These are phyloP conservation scores for Exophiala sp. DNA, from an alignment of 2,329 filamentous ascomycete genomes.

Conservation along the genomic window DNA sequence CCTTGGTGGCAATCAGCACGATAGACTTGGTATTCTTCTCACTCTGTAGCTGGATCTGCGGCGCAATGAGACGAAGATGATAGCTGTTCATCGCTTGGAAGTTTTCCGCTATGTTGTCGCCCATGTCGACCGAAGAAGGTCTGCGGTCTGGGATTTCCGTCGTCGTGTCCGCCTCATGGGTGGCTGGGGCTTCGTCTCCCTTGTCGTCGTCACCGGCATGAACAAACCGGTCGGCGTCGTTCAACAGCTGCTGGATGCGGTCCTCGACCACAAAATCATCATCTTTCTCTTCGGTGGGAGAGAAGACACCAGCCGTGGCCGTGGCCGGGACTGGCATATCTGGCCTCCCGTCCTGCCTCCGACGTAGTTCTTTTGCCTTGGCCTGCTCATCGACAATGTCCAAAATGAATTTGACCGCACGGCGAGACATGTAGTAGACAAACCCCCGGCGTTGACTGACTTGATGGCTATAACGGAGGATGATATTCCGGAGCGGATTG, in stretches of 20 bases:
- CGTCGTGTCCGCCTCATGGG: constrained; percentile 33
- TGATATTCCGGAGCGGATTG: constrained; percentile 90
- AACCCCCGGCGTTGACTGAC: constrained; percentile 93
- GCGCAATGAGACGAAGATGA: constrained; percentile 88
- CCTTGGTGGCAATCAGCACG: constrained; percentile 92
- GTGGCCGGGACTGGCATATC: constrained; percentile 13
- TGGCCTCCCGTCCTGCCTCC: constrained; percentile 22
- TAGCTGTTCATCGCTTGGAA: constrained; percentile 91
- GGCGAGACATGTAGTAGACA: constrained; percentile 92
- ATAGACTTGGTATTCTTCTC: constrained; percentile 97
- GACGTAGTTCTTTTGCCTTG: constrained; percentile 54
- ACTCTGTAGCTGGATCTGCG: constrained; percentile 95
- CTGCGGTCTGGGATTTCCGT: constrained; percentile 30
- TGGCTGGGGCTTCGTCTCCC: constrained; percentile 30
- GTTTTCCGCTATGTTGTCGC: constrained; percentile 73
- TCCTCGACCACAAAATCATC: constrained; percentile 68
- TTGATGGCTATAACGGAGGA: constrained; percentile 94
- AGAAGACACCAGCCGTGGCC: constrained; percentile 22
- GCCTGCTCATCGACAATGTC: constrained; percentile 95
- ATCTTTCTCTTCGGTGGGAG: constrained; percentile 46
- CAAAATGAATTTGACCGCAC: constrained; percentile 94
- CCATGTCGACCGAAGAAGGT: constrained; percentile 46
- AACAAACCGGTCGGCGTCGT: constrained; percentile 77
- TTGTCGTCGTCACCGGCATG: constrained; percentile 56
- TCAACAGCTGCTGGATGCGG: constrained; percentile 76